These are phyloP conservation scores for Zygotorulaspora sp. DNA, from an alignment of 805 yeast species.

Conservation along the genomic window DNA sequence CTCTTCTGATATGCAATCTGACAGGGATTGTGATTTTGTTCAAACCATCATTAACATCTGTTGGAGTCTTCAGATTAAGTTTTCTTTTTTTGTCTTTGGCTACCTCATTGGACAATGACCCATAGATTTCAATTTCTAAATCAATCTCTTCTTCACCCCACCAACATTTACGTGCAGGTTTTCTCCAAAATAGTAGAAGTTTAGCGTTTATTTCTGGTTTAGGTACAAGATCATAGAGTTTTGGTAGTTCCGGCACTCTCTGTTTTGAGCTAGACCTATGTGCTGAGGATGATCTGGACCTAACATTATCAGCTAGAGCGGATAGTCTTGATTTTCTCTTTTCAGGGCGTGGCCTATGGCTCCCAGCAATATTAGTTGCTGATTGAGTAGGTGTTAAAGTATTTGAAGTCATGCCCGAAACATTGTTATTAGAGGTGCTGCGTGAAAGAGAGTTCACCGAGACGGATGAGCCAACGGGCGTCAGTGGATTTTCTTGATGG, in stretches of 20 bases:
- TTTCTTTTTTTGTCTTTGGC: conserved; percentile 1
- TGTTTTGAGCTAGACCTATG: conserved; percentile 39
- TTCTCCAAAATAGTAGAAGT: conserved; percentile 87
- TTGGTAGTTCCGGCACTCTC: conserved; percentile 30
- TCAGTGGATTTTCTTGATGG: conserved; percentile 8
- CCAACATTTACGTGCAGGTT: conserved; percentile 99
- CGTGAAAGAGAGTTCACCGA: conserved; percentile 13
- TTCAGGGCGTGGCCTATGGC: conserved; percentile 23
- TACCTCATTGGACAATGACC: conserved; percentile 19
- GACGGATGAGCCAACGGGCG: conserved; percentile 14
- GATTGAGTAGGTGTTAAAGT: conserved; percentile 10
- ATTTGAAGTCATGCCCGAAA: conserved; percentile 4
- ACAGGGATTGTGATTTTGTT: conserved; percentile 39
- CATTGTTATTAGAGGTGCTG: conserved; percentile 30
- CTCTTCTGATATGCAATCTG: conserved; percentile 82
- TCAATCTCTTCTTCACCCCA: conserved; percentile 70
- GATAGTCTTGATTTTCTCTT: conserved; percentile 56
- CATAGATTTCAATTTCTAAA: conserved; percentile 35
- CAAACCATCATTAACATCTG: conserved; percentile 9
- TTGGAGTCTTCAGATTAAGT: conserved; percentile 10
- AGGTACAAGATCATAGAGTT: conserved; percentile 33
- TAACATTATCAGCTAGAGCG: conserved; percentile 53
- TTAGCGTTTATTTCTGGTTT: conserved; percentile 47
- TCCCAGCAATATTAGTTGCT: conserved; percentile 4
- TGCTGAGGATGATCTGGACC: conserved; percentile 57